phyloP scores from a whole-genome alignment of 2,329 filamentous ascomycete genomes.

The Botrytis squamosa region DNA sequence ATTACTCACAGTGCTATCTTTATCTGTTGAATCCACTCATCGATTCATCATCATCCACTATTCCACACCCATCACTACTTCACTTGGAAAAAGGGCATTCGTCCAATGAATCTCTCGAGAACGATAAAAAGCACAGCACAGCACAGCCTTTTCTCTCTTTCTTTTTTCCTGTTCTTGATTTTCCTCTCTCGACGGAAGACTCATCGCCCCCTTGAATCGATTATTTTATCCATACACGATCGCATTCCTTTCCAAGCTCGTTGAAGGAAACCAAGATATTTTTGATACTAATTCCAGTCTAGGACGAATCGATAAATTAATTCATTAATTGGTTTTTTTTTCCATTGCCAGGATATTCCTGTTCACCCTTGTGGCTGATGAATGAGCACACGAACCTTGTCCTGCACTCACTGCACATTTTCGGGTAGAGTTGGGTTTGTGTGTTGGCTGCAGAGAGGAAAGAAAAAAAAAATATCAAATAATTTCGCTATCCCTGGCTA shows the following conservation, averaged over 20 bases:
- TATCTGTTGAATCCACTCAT: neutral
- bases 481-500: slow-evolving; percentile 13
- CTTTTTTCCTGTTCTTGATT: neutral
- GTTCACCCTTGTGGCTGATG: slow-evolving; percentile 18
- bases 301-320: neutral
- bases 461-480: neutral
- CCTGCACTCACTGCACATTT: slow-evolving; percentile 8
- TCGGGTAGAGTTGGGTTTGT: slow-evolving; percentile 1
- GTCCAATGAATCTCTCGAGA: neutral
- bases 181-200: neutral
- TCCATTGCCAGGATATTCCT: neutral
- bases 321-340: neutral
- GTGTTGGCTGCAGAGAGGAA: neutral
- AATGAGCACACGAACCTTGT: slow-evolving; percentile 14
- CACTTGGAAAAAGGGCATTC: neutral
- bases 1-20: slow-evolving; percentile 5
- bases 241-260: neutral
- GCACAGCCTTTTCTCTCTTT: neutral
- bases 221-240: neutral
- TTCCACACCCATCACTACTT: neutral
- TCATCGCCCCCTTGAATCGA: neutral
- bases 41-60: neutral
- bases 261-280: neutral
- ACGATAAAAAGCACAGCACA: neutral
- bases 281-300: slow-evolving; percentile 11